Base-by-base conservation (phyloP, 2,329 filamentous ascomycete species). In the Stemphylium beticola region DNA sequence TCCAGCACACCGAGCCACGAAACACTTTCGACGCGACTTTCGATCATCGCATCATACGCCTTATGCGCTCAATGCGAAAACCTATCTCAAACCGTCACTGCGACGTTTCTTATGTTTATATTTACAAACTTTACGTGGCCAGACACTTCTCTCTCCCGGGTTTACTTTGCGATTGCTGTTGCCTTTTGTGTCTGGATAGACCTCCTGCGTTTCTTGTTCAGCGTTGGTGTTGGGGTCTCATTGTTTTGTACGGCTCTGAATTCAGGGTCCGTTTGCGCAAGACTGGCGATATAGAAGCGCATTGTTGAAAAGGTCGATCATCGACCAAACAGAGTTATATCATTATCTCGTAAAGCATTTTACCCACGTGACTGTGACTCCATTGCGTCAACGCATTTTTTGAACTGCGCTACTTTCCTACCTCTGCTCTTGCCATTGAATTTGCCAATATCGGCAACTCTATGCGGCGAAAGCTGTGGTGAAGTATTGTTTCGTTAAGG, bases 51-150 rank as follows among this genome's bases (percentile, higher is more conserved):
- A 20, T 14, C 40, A 14, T 29, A 29, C 17, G 22, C 26, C 40
- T 18, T 32, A n/a, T 17, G 26, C 31, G 32, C 32, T 36, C 20
- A 17, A 26, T 45, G 42, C 20, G 15, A 20, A 32, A 12, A 22
- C 15, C 18, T 29, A 24, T n/a, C 33, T 37, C 17, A 50, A 22
- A 36, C 26, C 38, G 55, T 58, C 51, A 43, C 42, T 44, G 51
- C 55, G 42, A 48, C 51, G 42, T 43, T 55, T 55, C 46, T 48
- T 55, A 42, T 58, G 45, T 55, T n/a, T 26, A 46, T 49, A 50
- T 51, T 44, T 44, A 45, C 24, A 20, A 33, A 3, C 15, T 6
- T 43, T 18, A 24, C 43, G 26, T 20, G 46, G 20, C 36, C n/a
- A 12, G 17, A 15, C 12, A 24, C 22, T 37, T 32, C 20, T 37